These are phyloP conservation scores for Chimonanthus salicifolius DNA, from an alignment of 164 flowering plant species.

Conservation along the genomic window DNA sequence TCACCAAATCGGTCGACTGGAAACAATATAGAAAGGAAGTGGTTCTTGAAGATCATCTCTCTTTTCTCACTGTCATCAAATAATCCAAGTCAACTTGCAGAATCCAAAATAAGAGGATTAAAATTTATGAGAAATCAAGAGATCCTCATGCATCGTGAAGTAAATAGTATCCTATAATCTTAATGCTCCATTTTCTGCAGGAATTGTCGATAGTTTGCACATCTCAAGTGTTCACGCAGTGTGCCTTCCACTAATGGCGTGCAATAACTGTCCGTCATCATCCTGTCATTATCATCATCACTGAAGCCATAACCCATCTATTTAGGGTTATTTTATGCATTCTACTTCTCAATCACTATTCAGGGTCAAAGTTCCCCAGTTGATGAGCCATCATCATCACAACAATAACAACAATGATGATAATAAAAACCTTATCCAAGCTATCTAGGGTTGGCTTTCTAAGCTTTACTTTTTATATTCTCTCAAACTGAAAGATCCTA, in stretches of 20 bases:
- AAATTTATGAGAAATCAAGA: neutral
- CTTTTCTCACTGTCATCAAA: conserved; percentile 66
- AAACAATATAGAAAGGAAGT: conserved; percentile 76
- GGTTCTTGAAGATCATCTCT: conserved; percentile 64
- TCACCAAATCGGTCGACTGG: conserved; percentile 88
- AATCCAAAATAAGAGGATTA: neutral
- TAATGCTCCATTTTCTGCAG: neutral
- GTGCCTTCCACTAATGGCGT: neutral
- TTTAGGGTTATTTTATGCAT: neutral
- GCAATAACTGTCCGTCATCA: too few species aligned
- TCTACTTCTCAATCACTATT: neutral
- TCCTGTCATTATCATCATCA: neutral
- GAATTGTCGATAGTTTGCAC: neutral
- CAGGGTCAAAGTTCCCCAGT: neutral
- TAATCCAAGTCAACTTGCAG: neutral
- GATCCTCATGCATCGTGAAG: neutral
- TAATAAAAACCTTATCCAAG: too few species aligned
- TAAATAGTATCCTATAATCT: neutral
- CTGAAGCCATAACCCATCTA: neutral
- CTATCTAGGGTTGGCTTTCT: too few species aligned
- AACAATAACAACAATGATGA: too few species aligned
- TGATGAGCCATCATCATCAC: too few species aligned
- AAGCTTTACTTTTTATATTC: too few species aligned
- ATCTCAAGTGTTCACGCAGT: neutral
- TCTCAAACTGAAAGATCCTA: too few species aligned